Percentiles rank a stretch among this genome's conserved stretches.
phyloP scores from a whole-genome alignment of 768 basidiomycete species.

The Hydnomerulius pinastri region DNA sequence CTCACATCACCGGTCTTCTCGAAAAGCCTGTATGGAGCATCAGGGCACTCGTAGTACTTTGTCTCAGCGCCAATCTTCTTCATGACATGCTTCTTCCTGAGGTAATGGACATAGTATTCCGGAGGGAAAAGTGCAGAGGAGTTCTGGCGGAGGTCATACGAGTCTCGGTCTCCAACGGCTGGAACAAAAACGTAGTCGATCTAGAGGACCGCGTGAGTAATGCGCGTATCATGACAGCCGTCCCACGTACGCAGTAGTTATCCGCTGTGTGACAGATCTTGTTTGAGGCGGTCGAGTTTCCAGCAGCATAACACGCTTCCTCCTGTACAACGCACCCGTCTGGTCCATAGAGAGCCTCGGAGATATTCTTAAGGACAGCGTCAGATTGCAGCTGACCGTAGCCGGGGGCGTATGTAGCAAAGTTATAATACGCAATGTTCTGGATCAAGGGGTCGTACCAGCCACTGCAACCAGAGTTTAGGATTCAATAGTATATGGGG shows the following conservation, averaged over 20 bases:
- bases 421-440: constrained; percentile 59
- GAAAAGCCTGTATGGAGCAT: constrained; percentile 45
- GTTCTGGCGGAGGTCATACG: constrained; percentile 60
- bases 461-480: constrained; percentile 40
- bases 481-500: neutral
- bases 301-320: constrained; percentile 57
- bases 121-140: constrained; percentile 55
- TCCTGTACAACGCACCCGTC: constrained; percentile 59
- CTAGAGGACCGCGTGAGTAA: constrained; percentile 28
- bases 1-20: constrained; percentile 57
- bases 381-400: constrained; percentile 63
- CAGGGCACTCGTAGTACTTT: constrained; percentile 50
- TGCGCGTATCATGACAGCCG: neutral
- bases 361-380: constrained; percentile 46
- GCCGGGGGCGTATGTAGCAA: constrained; percentile 62
- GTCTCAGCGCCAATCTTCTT: constrained; percentile 54
- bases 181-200: constrained; percentile 48
- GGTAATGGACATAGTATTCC: constrained; percentile 52
- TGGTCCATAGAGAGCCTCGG: constrained; percentile 45
- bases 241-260: constrained; percentile 54
- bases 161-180: constrained; percentile 53
- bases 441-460: constrained; percentile 70
- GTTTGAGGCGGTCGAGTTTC: constrained; percentile 45
- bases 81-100: constrained; percentile 38
- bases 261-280: constrained; percentile 52